phyloP scores from a whole-genome alignment of 441 rosid genomes.

The Croton setiger region DNA sequence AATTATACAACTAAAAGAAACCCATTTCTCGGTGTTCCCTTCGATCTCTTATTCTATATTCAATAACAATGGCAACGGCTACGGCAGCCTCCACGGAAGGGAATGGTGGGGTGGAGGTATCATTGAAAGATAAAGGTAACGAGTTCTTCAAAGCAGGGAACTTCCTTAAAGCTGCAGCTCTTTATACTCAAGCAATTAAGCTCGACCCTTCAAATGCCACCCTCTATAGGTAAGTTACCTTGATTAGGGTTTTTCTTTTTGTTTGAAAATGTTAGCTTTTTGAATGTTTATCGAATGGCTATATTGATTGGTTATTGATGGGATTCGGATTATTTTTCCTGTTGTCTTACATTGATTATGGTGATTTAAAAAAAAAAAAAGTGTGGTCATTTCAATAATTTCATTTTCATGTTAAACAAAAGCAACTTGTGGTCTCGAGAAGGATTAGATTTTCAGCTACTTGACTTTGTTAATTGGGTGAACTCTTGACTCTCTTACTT shows the following conservation, averaged over 20 bases:
- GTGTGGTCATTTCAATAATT: neutral
- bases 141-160: slow-evolving; percentile 95
- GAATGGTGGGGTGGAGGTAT: slow-evolving; percentile 40
- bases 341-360: no score
- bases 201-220: slow-evolving; percentile 88
- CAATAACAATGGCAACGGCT: slow-evolving; percentile 36
- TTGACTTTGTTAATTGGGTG: neutral
- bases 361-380: no score
- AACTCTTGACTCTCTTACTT: neutral
- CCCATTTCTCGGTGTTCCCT: neutral
- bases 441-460: neutral
- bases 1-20: neutral
- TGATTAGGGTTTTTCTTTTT: neutral
- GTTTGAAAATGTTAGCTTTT: slow-evolving; percentile 6
- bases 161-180: slow-evolving; percentile 95
- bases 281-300: slow-evolving; percentile 18
- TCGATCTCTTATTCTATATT: neutral
- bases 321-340: slow-evolving; percentile 11
- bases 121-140: slow-evolving; percentile 84
- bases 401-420: no score
- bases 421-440: neutral
- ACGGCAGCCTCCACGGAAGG: slow-evolving; percentile 26
- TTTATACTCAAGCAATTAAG: slow-evolving; percentile 93
- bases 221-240: slow-evolving; percentile 66
- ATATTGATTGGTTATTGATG: slow-evolving; percentile 14